Evolutionary conservation across 208 protist genomes (phyloP), one percentile per base, ranked within the genome.

Genomic region (Phytomonas sp.): DNA sequence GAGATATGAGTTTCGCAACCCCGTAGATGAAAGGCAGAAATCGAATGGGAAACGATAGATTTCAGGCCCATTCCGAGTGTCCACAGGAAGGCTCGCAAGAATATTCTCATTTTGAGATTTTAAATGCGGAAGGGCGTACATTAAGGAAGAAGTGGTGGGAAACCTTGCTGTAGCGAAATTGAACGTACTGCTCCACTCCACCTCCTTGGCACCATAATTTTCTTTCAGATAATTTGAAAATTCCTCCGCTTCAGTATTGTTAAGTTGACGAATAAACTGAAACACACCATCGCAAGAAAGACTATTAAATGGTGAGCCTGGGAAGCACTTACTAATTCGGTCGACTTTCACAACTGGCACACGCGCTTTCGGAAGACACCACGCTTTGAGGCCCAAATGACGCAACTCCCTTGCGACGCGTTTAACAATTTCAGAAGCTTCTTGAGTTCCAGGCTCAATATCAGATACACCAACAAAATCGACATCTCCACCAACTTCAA

Each of bases 381-480:
- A 81, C 32, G 85, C 80, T 23, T 83, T 78, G 63, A 96, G 73
- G 23, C 92, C 92, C 26, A 94, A 73, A 11, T 88, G 82, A 7
- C 88, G 83, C 56, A 96, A 72, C 65, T 91, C 87, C 59, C 86
- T 69, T 23, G 85, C 81, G 20, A 87, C 66, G 28, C 84, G 80
- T 23, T 69, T 75, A 4, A 94, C 78, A 73, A 96, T 92, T 53
- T 88, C 84, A 20, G 82, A 81, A 34, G 89, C 77, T 62, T 96
- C 89, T 26, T 84, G 83, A 78, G 89, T 77, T 26, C 80, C 81
- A 60, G 92, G 89, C 69, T 96, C 89, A 37, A 95, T 76, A 68
- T 96, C 92, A 20, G 82, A 72, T 61, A 96, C 88, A 23, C 85
- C 88, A 23, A 92, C 88, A 82, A 96, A 95, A 75, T 96, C 92